Conservation (phyloP, 2,329 filamentous ascomycete genomes). For the Fusarium mangiferae region DNA sequence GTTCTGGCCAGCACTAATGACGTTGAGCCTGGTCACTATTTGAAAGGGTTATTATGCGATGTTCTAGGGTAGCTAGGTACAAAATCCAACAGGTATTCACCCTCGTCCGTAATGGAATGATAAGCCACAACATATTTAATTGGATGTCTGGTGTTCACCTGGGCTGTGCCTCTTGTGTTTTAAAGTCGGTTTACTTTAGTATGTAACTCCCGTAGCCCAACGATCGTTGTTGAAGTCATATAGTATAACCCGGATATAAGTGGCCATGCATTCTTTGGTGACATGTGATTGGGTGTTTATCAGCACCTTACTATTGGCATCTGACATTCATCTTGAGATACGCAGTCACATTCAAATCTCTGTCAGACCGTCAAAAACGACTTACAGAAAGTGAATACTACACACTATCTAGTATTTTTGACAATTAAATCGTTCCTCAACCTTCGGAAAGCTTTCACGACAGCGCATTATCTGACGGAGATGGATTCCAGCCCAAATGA, state of each 20-base stretch:
- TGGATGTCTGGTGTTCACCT: background rate
- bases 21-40: background rate
- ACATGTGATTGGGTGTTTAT: slow-evolving; percentile 1
- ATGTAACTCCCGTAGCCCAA: background rate
- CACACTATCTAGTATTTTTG: background rate
- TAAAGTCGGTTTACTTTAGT: background rate
- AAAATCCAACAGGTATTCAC: background rate
- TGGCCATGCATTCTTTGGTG: background rate
- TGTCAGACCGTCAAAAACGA: background rate
- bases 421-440: too few species aligned
- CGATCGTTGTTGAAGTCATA: too few species aligned
- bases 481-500: slow-evolving; percentile 39
- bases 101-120: background rate
- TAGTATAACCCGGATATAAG: background rate
- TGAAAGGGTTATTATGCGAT: background rate
- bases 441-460: background rate
- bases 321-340: background rate
- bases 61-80: background rate
- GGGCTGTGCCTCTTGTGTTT: background rate
- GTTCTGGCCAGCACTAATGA: background rate
- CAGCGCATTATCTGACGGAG: slow-evolving; percentile 8
- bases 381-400: background rate
- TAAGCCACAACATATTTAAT: background rate
- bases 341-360: background rate
- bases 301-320: background rate